Evolutionary conservation across 1,139 yeast species (phyloP).

Genomic region (Saccharomycopsis hybrid): DNA sequence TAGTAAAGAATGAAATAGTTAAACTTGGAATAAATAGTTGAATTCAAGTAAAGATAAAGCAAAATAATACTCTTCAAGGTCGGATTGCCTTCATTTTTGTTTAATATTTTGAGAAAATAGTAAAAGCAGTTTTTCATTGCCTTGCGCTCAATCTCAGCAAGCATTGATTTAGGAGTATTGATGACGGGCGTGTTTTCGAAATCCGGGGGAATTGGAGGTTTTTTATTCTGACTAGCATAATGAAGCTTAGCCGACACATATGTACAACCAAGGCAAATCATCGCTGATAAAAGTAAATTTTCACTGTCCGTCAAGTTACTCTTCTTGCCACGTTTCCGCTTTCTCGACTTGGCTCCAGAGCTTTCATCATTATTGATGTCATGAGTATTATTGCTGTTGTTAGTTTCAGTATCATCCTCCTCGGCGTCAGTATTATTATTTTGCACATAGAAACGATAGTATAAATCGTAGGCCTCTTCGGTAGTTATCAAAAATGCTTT

Average conservation of each 20-base stretch:
- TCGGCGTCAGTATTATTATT: neutral
- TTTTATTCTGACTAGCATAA: neutral
- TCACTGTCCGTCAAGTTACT: constrained; percentile 4
- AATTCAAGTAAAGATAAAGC: constrained; percentile 10
- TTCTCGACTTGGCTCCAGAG: neutral
- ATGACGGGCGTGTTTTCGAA: neutral
- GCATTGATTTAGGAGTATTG: neutral
- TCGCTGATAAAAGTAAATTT: constrained; percentile 5
- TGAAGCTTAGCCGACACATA: constrained; percentile 1
- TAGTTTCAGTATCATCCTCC: neutral
- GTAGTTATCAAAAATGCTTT: constrained; percentile 7
- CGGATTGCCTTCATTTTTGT: constrained; percentile 9
- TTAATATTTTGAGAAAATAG: constrained; percentile 7
- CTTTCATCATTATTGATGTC: neutral
- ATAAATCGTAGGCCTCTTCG: constrained; percentile 4
- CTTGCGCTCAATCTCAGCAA: constrained; percentile 7
- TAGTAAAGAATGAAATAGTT: constrained; percentile 8
- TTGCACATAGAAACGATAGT: constrained; percentile 4
- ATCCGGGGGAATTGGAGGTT: neutral
- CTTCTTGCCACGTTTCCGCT: neutral
- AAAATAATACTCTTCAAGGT: constrained; percentile 7
- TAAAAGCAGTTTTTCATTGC: constrained; percentile 15
- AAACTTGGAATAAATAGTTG: constrained; percentile 15
- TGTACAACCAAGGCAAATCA: constrained; percentile 11
- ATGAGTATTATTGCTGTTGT: too few relatives aligned